These are phyloP conservation scores for Phoma sp. DNA, from an alignment of 2,329 filamentous ascomycete species.

Conservation along the genomic window DNA sequence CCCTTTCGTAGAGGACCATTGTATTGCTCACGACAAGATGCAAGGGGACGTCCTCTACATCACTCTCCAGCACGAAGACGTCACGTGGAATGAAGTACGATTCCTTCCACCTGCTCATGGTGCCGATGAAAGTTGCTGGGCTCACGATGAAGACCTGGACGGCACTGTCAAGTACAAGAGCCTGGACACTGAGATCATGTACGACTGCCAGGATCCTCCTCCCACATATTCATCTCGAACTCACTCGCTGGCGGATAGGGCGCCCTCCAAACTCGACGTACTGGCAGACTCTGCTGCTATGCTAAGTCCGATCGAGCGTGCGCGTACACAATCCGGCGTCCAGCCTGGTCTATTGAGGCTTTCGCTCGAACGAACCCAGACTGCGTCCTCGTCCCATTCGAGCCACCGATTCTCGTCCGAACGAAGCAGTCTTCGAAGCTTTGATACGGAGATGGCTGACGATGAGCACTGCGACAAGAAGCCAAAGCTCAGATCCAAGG, in stretches of 20 bases:
- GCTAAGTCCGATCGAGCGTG: conserved; percentile 44
- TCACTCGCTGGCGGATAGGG: conserved; percentile 49
- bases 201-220: conserved; percentile 53
- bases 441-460: conserved; percentile 46
- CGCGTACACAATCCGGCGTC: conserved; percentile 28
- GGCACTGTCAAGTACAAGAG: conserved; percentile 47
- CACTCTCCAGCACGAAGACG: conserved; percentile 49
- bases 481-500: conserved; percentile 48
- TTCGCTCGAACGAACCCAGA: conserved; percentile 15
- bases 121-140: conserved; percentile 49
- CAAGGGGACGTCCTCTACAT: conserved; percentile 52
- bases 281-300: conserved; percentile 48
- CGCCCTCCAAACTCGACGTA: conserved; percentile 48
- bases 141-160: conserved; percentile 50
- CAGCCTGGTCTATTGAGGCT: conserved; percentile 14
- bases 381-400: conserved; percentile 23
- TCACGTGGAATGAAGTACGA: conserved; percentile 50
- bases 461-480: conserved; percentile 53
- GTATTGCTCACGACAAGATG: conserved; percentile 52
- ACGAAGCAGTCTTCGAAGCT: conserved; percentile 47
- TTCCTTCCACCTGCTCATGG: conserved; percentile 44
- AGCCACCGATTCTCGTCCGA: conserved; percentile 41
- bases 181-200: conserved; percentile 52
- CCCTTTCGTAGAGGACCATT: conserved; percentile 51
- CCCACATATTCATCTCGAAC: conserved; percentile 52